Evolutionary conservation across 345 rosid species (phyloP), one percentile per base, ranked within the genome.

Genomic region (Populus euphratica): DNA sequence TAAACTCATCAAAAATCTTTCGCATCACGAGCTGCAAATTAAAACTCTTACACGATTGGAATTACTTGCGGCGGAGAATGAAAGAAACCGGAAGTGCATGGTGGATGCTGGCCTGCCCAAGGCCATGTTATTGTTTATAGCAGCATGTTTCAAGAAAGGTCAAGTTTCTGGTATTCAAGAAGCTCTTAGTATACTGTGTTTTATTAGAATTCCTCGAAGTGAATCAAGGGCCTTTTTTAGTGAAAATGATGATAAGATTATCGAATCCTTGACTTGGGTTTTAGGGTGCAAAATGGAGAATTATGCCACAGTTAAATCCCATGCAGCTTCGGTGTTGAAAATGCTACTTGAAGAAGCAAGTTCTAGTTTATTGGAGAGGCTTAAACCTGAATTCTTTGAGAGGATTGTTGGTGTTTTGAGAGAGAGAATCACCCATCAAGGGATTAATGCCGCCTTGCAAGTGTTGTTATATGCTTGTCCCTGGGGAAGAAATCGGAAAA

Each of bases 211-310:
- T 73, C 86, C 96, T 35, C 8, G 79, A 1, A 47, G 71, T 1
- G 90, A 87, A 23, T 73, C 76, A 14, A 86, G 76, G 73, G 73
- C 61, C 35, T 35, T 87, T n/a, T 67, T 83, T 12, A 4, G 33
- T 6, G 88, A 87, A 61, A 81, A 86, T 14, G 77, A 86, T 14
- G 77, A 81, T 18, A 78, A 71, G 61, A 72, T 87, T 35, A 64
- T 91, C 56, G 86, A 87, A 27, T 79, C 93, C 4, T 59, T 94
- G 61, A 80, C 86, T 14, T 87, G 91, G 92, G 70, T 89, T 73
- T 80, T 94, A 68, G 84, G 80, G 27, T 38, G 65, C 27, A 80
- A 80, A 38, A 63, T 65, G 27, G 76, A 81, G 70, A 69, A 82
- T 81, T 76, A 44, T 43, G 49, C 50, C 49, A 23, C 41, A 5